Base-by-base conservation (phyloP, 148 eudicot species). In the Fallopia convolvulus region DNA sequence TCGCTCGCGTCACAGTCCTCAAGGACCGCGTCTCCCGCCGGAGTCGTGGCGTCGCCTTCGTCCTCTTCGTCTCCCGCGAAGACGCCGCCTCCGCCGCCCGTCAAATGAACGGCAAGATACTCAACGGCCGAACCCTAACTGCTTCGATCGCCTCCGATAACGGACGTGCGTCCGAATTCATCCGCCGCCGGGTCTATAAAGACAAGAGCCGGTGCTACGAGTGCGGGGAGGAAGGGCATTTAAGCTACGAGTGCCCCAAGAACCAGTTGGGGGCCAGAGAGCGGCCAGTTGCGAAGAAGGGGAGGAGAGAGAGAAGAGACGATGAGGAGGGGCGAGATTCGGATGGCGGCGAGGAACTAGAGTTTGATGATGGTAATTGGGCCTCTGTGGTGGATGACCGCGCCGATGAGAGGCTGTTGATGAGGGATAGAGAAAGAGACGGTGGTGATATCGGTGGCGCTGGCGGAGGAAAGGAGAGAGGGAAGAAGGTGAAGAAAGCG, bases 141-240 rank as follows among this genome's bases (percentile, higher is more conserved):
- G 96, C 96, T 17, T 88, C 92, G 0, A 94, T 94, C 32, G 99
- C 99, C 2, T 23, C 91, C 1, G 99, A 94, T 56, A 94, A 94
- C 66, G 99, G 99, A 5, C 88, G 99, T 2, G 93, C 97, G 0
- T n/a, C 86, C 41, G 99, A 94, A 78, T 94, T 92, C 17, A 92
- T 94, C 4, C 83, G 89, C 18, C 82, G 85, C 74, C 90, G 83
- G 77, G 94, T 87, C 4, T 92, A 94, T 12, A 90, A 88, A 82
- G 99, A 94, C 14, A 94, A 94, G 88, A 88, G 91, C 9, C 79
- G 90, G 88, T 94, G 99, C 72, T 94, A 94, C 23, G 99, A 94
- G 88, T 94, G 97, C 58, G 97, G 98, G 4, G 92, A 94, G 75
- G 87, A 79, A 44, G 99, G 99, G 75, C 99, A 94, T 86, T 80